Conservation (phyloP, 306 rosid genomes). For the Gillenia trifoliata region DNA sequence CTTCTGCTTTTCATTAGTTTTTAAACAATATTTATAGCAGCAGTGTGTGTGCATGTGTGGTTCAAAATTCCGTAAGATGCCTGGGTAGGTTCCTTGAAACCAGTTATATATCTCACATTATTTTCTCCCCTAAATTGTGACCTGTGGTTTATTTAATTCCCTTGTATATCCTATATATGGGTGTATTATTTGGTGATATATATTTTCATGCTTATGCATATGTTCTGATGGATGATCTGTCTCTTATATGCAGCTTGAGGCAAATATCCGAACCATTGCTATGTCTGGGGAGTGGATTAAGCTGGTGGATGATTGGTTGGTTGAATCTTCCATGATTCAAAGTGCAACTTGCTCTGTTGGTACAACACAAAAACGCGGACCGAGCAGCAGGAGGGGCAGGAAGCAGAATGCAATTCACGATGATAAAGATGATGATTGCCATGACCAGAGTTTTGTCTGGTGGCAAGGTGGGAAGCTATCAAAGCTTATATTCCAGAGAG, state of each 20-base stretch:
- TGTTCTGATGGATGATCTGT: constrained; percentile 18
- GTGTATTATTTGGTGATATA: not conserved
- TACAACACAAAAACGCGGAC: constrained; percentile 65
- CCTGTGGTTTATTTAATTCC: not conserved
- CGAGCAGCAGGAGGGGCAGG: constrained; percentile 58
- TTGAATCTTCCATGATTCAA: constrained; percentile 55
- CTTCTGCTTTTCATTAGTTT: not conserved
- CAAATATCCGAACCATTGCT: constrained; percentile 59
- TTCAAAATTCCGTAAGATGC: not conserved
- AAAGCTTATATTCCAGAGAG: constrained; percentile 69
- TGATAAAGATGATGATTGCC: constrained; percentile 35
- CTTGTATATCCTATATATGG: not conserved
- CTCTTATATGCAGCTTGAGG: constrained; percentile 73
- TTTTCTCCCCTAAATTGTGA: not conserved
- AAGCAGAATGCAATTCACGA: constrained; percentile 63
- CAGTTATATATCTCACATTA: not conserved
- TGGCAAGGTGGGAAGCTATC: constrained; percentile 79
- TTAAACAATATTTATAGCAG: not conserved
- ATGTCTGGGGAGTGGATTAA: constrained; percentile 78
- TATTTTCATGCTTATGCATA: constrained; percentile 2
- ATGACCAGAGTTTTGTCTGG: constrained; percentile 53
- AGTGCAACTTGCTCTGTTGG: constrained; percentile 48
- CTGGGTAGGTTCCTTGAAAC: not conserved
- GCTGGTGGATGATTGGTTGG: constrained; percentile 72
- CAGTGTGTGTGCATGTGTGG: not conserved